Evolutionary conservation across 371 early-diverging fungal species (phyloP).

Genomic region (Rhizopus microsporus): DNA sequence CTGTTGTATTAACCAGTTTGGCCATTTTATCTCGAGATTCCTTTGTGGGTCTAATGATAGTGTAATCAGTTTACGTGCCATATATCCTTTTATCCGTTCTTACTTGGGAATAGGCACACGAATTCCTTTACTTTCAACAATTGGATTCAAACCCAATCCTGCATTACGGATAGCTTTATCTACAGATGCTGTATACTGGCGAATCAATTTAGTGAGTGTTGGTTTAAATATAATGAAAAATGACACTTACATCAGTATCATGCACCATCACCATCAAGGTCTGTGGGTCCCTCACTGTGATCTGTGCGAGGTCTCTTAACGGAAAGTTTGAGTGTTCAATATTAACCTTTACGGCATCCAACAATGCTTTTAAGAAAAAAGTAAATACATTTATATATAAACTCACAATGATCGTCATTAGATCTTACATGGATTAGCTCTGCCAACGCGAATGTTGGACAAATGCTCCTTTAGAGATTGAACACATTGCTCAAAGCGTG

Average conservation of each 20-base stretch:
- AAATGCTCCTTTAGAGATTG: slow-evolving; percentile 66
- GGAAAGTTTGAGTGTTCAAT: slow-evolving; percentile 59
- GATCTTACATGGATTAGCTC: slow-evolving; percentile 73
- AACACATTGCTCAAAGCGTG: slow-evolving; percentile 49
- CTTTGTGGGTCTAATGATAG: slow-evolving; percentile 63
- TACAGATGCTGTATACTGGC: slow-evolving; percentile 65
- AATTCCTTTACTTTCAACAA: slow-evolving; percentile 68
- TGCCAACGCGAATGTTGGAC: slow-evolving; percentile 66
- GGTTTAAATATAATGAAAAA: not conserved
- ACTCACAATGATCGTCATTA: not conserved
- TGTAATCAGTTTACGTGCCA: slow-evolving; percentile 1
- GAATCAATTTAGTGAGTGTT: not conserved
- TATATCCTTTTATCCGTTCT: slow-evolving; percentile 12
- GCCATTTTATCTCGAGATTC: slow-evolving; percentile 77
- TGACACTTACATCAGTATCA: slow-evolving; percentile 66
- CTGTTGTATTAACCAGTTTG: slow-evolving; percentile 64
- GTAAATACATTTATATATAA: not conserved
- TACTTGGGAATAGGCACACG: slow-evolving; percentile 89
- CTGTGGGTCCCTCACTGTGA: slow-evolving; percentile 86
- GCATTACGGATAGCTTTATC: slow-evolving; percentile 86
- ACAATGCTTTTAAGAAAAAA: slow-evolving; percentile 50
- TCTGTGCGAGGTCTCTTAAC: slow-evolving; percentile 75
- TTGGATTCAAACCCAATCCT: slow-evolving; percentile 82
- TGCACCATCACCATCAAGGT: slow-evolving; percentile 80
- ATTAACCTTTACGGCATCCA: slow-evolving; percentile 74